A percentile compares a stretch with the other conserved stretches of the same genome.
Evolutionary conservation across 177 flowering plant genomes (phyloP).

Genomic region (Vitis hybrid): DNA sequence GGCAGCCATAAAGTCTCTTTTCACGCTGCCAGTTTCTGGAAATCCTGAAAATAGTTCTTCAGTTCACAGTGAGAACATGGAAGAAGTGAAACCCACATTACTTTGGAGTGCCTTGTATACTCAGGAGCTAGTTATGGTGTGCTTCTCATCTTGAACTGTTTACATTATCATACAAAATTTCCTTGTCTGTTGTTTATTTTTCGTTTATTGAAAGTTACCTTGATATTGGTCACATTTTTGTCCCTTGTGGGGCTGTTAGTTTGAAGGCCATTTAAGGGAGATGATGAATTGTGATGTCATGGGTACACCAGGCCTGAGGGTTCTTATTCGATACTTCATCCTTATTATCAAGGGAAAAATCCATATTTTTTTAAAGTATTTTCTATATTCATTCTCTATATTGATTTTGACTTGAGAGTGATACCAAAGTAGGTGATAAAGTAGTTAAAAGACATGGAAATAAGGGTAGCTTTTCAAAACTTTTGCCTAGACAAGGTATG

Average conservation of each 20-base stretch:
- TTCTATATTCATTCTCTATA: too few relatives aligned
- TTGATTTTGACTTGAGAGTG: too few relatives aligned
- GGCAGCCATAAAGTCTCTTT: conserved; percentile 58
- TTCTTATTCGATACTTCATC: not conserved
- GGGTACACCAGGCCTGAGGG: too few relatives aligned
- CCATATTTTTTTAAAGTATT: too few relatives aligned
- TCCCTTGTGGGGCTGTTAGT: not conserved
- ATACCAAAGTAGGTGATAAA: too few relatives aligned
- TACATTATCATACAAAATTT: not conserved
- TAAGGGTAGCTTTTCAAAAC: too few relatives aligned
- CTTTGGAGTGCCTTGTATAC: conserved; percentile 74
- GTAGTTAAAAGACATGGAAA: too few relatives aligned
- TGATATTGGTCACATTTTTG: not conserved
- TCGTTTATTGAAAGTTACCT: not conserved
- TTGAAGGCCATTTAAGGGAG: not conserved
- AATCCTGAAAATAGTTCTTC: conserved; percentile 26
- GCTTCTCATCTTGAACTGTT: conserved; percentile 9
- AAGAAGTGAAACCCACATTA: conserved; percentile 42
- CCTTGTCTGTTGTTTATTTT: not conserved
- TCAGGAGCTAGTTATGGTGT: conserved; percentile 62
- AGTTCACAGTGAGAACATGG: conserved; percentile 21
- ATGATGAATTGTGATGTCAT: not conserved
- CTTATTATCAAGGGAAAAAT: too few relatives aligned
- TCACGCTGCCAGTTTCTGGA: conserved; percentile 29
- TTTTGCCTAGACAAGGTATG: too few relatives aligned